phyloP scores from a whole-genome alignment of 1,284 basidiomycete genomes.

The Tylopilus sp. region DNA sequence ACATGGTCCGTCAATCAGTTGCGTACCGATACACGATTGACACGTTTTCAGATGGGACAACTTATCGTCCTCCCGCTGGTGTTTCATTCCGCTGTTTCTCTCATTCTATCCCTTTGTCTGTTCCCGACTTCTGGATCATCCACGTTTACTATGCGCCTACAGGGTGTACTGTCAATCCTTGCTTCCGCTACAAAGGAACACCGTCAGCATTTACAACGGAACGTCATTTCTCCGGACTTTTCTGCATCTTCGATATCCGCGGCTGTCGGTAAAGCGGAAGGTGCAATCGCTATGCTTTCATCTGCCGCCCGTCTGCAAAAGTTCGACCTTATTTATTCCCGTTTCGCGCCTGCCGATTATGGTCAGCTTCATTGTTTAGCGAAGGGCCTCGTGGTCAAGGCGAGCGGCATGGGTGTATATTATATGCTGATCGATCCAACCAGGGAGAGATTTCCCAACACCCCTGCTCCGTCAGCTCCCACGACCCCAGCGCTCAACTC shows the following conservation, averaged over 20 bases:
- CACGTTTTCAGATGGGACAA: constrained; percentile 41
- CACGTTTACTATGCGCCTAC: constrained; percentile 53
- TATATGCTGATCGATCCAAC: constrained; percentile 59
- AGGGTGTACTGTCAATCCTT: constrained; percentile 51
- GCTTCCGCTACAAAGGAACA: constrained; percentile 47
- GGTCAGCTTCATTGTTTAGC: constrained; percentile 47
- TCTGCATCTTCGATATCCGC: constrained; percentile 36
- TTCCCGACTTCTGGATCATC: constrained; percentile 68
- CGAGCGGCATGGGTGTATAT: constrained; percentile 63
- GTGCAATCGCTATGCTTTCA: constrained; percentile 49
- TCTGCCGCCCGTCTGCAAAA: constrained; percentile 53
- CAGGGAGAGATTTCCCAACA: constrained; percentile 54
- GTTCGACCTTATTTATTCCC: constrained; percentile 60
- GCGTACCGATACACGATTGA: constrained; percentile 6
- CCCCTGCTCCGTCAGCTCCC: constrained; percentile 43
- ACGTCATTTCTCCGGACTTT: constrained; percentile 47
- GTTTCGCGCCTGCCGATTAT: constrained; percentile 62
- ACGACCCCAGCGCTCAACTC: constrained; percentile 36
- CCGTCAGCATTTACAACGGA: constrained; percentile 41
- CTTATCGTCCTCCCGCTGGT: constrained; percentile 55
- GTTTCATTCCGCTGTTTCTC: constrained; percentile 56
- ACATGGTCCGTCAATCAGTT: constrained; percentile 37
- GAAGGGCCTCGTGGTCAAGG: constrained; percentile 52
- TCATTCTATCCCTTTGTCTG: constrained; percentile 51
- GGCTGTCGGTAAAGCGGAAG: constrained; percentile 50